These are phyloP conservation scores for Rubroshorea leprosula DNA, from an alignment of 345 rosid species.

Conservation along the genomic window DNA sequence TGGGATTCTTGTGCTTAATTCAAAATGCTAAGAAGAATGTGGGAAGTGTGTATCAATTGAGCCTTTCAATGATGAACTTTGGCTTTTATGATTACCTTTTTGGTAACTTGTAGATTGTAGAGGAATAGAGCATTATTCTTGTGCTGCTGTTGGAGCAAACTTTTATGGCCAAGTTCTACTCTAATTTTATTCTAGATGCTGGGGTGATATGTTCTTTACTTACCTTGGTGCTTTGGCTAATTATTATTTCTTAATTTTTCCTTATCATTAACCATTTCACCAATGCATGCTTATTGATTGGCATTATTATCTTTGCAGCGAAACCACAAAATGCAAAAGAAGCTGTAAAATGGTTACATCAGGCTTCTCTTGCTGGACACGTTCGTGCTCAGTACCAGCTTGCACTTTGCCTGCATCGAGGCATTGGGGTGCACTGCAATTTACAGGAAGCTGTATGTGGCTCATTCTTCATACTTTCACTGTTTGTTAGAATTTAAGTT, in stretches of 20 bases:
- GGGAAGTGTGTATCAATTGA: too few species aligned
- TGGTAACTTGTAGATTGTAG: too few species aligned
- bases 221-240: background rate
- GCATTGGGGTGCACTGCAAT: slow-evolving; percentile 46
- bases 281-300: background rate
- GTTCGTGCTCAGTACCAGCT: slow-evolving; percentile 81
- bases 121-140: too few species aligned
- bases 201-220: background rate
- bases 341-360: slow-evolving; percentile 63
- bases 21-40: too few species aligned
- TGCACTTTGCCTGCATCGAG: slow-evolving; percentile 77
- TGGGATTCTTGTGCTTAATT: too few species aligned
- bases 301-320: slow-evolving; percentile 35
- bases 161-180: too few species aligned
- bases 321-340: slow-evolving; percentile 52
- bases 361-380: slow-evolving; percentile 59
- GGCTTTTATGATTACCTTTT: too few species aligned
- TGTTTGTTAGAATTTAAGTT: background rate
- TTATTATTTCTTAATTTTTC: background rate
- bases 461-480: background rate
- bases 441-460: slow-evolving; percentile 60
- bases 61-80: too few species aligned
- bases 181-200: too few species aligned
- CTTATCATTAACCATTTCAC: background rate
- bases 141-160: too few species aligned